These are phyloP conservation scores for Ganoderma lucidum DNA, from an alignment of 1,284 basidiomycete genomes.

Conservation along the genomic window DNA sequence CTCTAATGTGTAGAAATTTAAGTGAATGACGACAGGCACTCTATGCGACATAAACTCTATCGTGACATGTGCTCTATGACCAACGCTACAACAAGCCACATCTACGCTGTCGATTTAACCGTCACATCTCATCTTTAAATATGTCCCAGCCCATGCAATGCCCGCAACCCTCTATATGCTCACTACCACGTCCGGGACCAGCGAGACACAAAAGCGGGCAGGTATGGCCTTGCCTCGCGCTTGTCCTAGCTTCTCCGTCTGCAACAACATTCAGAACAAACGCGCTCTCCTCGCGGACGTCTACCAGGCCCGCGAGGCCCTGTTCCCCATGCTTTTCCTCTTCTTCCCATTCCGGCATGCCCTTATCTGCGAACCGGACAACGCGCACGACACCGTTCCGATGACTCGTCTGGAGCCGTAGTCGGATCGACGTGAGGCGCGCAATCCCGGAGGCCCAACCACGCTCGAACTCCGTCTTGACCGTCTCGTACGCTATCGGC, in stretches of 20 bases:
- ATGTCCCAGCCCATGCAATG: constrained; percentile 41
- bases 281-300: constrained; percentile 47
- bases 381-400: constrained; percentile 51
- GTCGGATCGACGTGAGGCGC: constrained; percentile 51
- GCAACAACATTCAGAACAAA: constrained; percentile 37
- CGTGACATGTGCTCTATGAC: not conserved
- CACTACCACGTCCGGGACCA: constrained; percentile 41
- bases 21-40: not conserved
- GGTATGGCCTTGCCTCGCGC: constrained; percentile 26
- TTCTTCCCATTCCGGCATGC: constrained; percentile 32
- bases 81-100: constrained; percentile 19
- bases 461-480: constrained; percentile 58
- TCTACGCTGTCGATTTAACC: not conserved
- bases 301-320: constrained; percentile 56
- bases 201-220: constrained; percentile 58
- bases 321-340: constrained; percentile 44
- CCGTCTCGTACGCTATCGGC: constrained; percentile 43
- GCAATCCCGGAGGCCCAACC: constrained; percentile 68
- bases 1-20: not conserved
- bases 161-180: constrained; percentile 41
- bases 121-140: constrained; percentile 42
- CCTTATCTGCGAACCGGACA: constrained; percentile 39
- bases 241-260: constrained; percentile 23
- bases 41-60: not conserved
- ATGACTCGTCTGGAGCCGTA: constrained; percentile 54